phyloP scores from a whole-genome alignment of 1,139 yeast genomes.

The Suhomyces chickasaworum region DNA sequence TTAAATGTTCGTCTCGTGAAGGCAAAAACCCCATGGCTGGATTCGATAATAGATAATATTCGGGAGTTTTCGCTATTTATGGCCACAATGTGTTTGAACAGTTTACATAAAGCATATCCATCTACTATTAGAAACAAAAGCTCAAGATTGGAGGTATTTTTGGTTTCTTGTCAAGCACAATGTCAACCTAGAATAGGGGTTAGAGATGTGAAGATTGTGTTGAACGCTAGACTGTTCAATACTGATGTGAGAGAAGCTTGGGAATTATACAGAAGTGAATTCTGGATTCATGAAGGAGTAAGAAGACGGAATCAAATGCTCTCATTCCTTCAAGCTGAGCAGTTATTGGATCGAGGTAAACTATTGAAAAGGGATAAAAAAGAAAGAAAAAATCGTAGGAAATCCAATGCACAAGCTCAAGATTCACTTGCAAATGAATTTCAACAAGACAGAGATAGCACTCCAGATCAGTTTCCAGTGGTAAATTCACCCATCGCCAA shows the following conservation, averaged over 20 bases:
- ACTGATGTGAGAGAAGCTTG: slow-evolving; percentile 89
- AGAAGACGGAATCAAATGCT: slow-evolving; percentile 56
- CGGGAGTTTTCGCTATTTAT: slow-evolving; percentile 41
- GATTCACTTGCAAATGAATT: neutral
- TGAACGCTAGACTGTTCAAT: slow-evolving; percentile 79
- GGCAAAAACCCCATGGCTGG: slow-evolving; percentile 61
- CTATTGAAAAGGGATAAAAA: slow-evolving; percentile 38
- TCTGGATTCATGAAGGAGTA: slow-evolving; percentile 85
- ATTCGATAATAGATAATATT: slow-evolving; percentile 48
- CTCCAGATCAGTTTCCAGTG: slow-evolving; percentile 8
- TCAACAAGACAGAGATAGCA: slow-evolving; percentile 3
- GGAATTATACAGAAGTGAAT: slow-evolving; percentile 92
- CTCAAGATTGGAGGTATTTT: slow-evolving; percentile 44
- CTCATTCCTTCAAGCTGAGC: slow-evolving; percentile 28
- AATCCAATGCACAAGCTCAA: slow-evolving; percentile 14
- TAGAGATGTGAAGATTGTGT: slow-evolving; percentile 64
- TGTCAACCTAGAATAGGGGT: slow-evolving; percentile 51
- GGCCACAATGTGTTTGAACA: slow-evolving; percentile 28
- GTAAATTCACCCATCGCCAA: slow-evolving; percentile 17
- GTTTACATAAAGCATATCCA: slow-evolving; percentile 42
- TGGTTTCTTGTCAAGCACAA: slow-evolving; percentile 47
- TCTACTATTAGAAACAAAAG: slow-evolving; percentile 32
- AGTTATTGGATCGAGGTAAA: slow-evolving; percentile 26
- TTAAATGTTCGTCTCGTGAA: slow-evolving; percentile 77
- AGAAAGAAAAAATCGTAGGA: slow-evolving; percentile 42